Base-by-base conservation (phyloP, 2,329 filamentous ascomycete species). In the Penicillium paneum region DNA sequence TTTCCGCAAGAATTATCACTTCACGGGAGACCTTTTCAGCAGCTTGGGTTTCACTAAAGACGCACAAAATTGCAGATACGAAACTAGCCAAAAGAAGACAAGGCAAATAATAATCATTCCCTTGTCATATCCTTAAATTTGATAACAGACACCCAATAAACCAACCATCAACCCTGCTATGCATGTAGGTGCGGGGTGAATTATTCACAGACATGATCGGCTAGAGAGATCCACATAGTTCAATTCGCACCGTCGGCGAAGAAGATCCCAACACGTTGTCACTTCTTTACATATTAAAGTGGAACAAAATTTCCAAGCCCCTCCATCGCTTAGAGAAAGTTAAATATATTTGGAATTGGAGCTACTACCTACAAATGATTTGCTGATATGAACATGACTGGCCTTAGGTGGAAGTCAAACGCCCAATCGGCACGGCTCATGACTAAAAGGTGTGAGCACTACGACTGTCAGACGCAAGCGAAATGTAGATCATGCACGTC, bases 401-500 rank as follows among this genome's bases (percentile, higher is more conserved):
- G 46, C 10, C 19, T n/a, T 28, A 10, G 32, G 52, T 44, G 46
- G 12, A 39, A 28, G 40, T 21, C 28, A 11, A 26, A 19, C 8
- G 21, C 35, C 41, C 43, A 41, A 48, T 52, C 42, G 42, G 39
- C 39, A 44, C 24, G n/a, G 21, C n/a, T 49, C n/a, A 31, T 28
- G 19, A 28, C 32, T 26, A 39, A 13, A 24, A 10, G n/a, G 15
- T 3, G n/a, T 17, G 49, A 45, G 24, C 26, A 45, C 42, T 28
- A 32, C 32, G 50, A 50, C 38, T 49, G 38, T 39, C 52, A 54
- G 39, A 54, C 13, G 39, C 51, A 50, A 43, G 39, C 39, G 46
- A 54, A 29, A n/a, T 29, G 45, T 54, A 50, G 45, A 50, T 54
- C 52, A 50, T 54, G 39, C 38, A 41, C 24, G 17, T 42, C 44